Evolutionary conservation across 2,329 filamentous ascomycete species (phyloP), one percentile per base, ranked within the genome.

Genomic region (Plectosphaerella plurivora): DNA sequence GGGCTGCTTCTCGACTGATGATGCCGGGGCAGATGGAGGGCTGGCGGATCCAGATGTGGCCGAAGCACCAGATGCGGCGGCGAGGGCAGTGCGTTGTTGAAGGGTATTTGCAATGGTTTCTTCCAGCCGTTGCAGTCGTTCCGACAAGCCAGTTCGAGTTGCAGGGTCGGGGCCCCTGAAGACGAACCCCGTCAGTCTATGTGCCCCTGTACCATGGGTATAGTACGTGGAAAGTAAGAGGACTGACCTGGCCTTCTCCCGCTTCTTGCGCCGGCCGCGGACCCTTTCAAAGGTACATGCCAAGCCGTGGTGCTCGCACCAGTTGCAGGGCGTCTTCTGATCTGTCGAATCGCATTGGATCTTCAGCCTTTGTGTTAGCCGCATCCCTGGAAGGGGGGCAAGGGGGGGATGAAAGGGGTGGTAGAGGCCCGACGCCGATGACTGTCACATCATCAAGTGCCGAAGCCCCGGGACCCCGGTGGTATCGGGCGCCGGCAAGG

Each of bases 331-430:
- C 4, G 41, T 18, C 10, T 20, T 44, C 10, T 72, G 70, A 10
- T 65, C 54, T 15, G 65, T 66, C 3, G 65, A 67, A 58, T 76
- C 76, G 55, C 77, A 80, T 67, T 78, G 76, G 54, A 79, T 79
- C 74, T 77, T 50, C 15, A 12, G 7, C 8, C 28, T 33, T 33
- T 3, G 7, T 33, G 28, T 33, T 8, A 33, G 28, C 28, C 8
- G 28, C 11, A 33, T 33, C 28, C 28, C 28, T 33, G 28, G 28
- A 12, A 33, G 28, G 9, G 8, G 3, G 28, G 25, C n/a, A n/a
- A n/a, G 22, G 22, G 22, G 22, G 5, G 22, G 22, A 22, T 22
- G 22, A 22, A 22, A 39, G 7, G 37, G 37, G 37, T 39, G 37
- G 7, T 14, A 14, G 28, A 33, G 28, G 28, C 28, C 28, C 28